Evolutionary conservation across 768 basidiomycete species (phyloP), one percentile per base, ranked within the genome.

Genomic region (Sistotremastrum niveocremeum): DNA sequence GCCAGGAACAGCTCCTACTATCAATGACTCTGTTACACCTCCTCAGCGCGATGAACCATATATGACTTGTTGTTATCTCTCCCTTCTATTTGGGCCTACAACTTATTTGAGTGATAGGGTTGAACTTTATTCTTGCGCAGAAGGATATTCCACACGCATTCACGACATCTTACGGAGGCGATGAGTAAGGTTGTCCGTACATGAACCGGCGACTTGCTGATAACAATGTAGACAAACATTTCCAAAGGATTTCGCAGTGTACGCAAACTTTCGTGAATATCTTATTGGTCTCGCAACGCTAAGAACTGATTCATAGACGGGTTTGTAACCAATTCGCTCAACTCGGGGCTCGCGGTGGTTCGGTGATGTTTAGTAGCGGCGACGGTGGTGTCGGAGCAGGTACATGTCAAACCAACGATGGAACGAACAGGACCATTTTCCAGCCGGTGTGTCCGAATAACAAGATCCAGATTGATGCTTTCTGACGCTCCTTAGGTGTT

Each of bases 11-110:
- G 37, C 53, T 10, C 49, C 54, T 10, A 52, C 8, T 58, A 61
- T 46, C 56, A 58, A 7, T 58, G 65, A 46, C 54, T 53, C 30
- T 51, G 54, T 36, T 41, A 49, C 39, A 49, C 55, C 28, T 46
- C 50, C 34, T 50, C 57, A 35, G 53, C 57, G 10, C 53, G 55
- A 32, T 56, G 55, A 42, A 54, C 59, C 12, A 52, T 58, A 49
- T 50, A 41, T 53, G 5, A 57, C 59, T 38, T 60, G 60, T 48
- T 20, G 20, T 47, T 46, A 41, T 6, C 11, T 28, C 7, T 5
- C n/a, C 7, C 6, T 38, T 11, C 33, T 37, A 45, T 44, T 42
- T 6, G 34, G 20, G 28, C 42, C 12, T 20, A 46, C 5, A 33
- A 31, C 11, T 6, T n/a, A 20, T 20, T 20, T 20, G 20, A 20